phyloP scores from a whole-genome alignment of 2,329 filamentous ascomycete genomes.

The Hymenoscyphus scutula region DNA sequence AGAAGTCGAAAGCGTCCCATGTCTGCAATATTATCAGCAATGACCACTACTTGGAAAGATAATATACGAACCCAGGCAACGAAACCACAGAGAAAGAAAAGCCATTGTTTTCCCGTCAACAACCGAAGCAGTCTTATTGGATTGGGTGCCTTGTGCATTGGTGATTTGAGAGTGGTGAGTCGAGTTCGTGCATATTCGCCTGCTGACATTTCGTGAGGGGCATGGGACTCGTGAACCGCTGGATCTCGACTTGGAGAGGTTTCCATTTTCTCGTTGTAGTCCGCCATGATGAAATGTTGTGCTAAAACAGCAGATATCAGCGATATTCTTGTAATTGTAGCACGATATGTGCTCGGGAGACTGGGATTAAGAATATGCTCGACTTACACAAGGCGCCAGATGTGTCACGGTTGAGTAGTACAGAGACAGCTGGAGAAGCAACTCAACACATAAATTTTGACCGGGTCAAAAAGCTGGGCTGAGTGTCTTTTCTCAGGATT shows the following conservation, averaged over 20 bases:
- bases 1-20: slow-evolving; percentile 69
- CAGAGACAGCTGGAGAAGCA: not conserved
- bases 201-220: slow-evolving; percentile 25
- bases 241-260: slow-evolving; percentile 10
- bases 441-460: not conserved
- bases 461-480: not conserved
- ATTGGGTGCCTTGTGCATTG: slow-evolving; percentile 62
- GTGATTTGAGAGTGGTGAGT: slow-evolving; percentile 55
- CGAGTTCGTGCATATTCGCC: slow-evolving; percentile 49
- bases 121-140: slow-evolving; percentile 66
- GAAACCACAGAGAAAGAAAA: slow-evolving; percentile 74
- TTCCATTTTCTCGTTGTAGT: slow-evolving; percentile 8
- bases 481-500: not conserved
- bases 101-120: slow-evolving; percentile 65
- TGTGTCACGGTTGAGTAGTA: not conserved
- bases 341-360: not conserved
- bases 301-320: not conserved
- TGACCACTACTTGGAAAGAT: slow-evolving; percentile 56
- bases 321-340: not conserved
- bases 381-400: not conserved
- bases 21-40: not conserved
- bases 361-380: not conserved
- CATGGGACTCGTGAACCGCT: slow-evolving; percentile 24
- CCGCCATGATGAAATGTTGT: slow-evolving; percentile 7
- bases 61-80: slow-evolving; percentile 56